Base-by-base conservation (phyloP, 805 yeast species). In the Candida parachauliodes region DNA sequence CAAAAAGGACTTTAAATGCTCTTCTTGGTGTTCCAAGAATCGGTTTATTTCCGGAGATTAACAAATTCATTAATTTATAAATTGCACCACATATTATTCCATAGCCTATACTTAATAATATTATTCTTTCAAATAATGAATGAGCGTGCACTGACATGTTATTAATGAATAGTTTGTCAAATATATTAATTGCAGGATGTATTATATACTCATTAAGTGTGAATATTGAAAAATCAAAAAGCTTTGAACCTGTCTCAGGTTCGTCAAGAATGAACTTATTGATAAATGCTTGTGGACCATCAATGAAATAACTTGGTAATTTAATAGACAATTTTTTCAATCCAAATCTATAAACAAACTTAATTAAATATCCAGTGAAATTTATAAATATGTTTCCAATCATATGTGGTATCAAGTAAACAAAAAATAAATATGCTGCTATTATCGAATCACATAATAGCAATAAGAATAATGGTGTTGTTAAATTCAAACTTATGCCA, bases 1-100 rank as follows among this genome's bases (percentile, higher is more conserved):
- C 82, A 50, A 79, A 75, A 20, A 82, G 52, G 2, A 72, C 46
- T 36, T 72, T 68, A 51, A 76, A 83, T 2, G 75, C 35, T 8
- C 62, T 57, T 44, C 93, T 70, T 35, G 72, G 62, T 2, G 62
- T 57, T 0, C 83, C 81, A 31, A 59, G 47, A 2, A 78, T 47
- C 1, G 84, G 82, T 23, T 66, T 66, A 2, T 36, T 33, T 2
- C 65, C 60, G 1, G 67, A 47, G 0, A 48, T 29, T 28, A 67
- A 54, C n/a, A 43, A 28, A 6, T 48, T 43, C 65, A 72, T 59
- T 36, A 55, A 50, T 28, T 41, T 48, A 33, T 59, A 40, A 11
- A 68, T 39, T 3, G 43, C 47, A 10, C 42, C 29, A 5, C 55
- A 55, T 18, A 62, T 49, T 4, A 55, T 26, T 4, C 44, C 34